These are phyloP conservation scores for Neurospora sp. DNA, from an alignment of 495 filamentous ascomycete genomes.

Conservation along the genomic window DNA sequence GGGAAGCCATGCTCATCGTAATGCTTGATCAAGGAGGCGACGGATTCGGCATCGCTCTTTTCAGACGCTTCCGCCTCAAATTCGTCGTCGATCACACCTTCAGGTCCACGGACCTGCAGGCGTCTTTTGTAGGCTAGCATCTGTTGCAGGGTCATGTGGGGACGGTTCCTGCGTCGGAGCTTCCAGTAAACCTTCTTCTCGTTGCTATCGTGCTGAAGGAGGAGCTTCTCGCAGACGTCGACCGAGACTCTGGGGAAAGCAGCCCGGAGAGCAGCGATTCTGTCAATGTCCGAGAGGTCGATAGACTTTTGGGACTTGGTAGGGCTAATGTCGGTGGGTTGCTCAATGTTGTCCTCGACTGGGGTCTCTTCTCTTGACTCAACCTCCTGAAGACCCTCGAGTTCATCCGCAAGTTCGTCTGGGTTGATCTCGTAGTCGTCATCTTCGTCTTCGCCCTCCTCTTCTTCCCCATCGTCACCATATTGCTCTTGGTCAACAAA, in stretches of 20 bases:
- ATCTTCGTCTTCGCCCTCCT: slow-evolving; percentile 18
- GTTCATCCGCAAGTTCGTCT: slow-evolving; percentile 11
- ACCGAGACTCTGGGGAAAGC: slow-evolving; percentile 25
- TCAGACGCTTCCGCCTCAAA: slow-evolving; percentile 4
- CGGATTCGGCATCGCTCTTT: slow-evolving; percentile 21
- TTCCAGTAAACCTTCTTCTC: slow-evolving; percentile 6
- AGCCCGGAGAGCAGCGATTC: slow-evolving; percentile 21
- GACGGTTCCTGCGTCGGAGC: slow-evolving; percentile 3
- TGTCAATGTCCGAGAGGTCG: slow-evolving; percentile 15
- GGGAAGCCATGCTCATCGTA: slow-evolving; percentile 43
- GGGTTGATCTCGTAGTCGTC: slow-evolving; percentile 11
- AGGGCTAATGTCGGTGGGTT: background rate
- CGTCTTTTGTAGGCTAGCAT: slow-evolving; percentile 6
- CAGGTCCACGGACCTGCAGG: background rate
- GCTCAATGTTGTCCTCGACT: background rate
- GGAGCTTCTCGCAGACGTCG: slow-evolving; percentile 17
- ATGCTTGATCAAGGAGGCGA: slow-evolving; percentile 23
- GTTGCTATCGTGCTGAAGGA: slow-evolving; percentile 11
- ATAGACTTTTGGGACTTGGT: background rate
- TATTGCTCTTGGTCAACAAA: slow-evolving; percentile 6
- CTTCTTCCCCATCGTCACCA: slow-evolving; percentile 16
- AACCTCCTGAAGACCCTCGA: background rate
- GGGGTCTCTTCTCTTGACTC: background rate
- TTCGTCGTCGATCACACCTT: background rate
- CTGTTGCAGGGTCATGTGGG: slow-evolving; percentile 2